Evolutionary conservation across 257 asterid genomes (phyloP).

Genomic region (Catharanthus roseus): DNA sequence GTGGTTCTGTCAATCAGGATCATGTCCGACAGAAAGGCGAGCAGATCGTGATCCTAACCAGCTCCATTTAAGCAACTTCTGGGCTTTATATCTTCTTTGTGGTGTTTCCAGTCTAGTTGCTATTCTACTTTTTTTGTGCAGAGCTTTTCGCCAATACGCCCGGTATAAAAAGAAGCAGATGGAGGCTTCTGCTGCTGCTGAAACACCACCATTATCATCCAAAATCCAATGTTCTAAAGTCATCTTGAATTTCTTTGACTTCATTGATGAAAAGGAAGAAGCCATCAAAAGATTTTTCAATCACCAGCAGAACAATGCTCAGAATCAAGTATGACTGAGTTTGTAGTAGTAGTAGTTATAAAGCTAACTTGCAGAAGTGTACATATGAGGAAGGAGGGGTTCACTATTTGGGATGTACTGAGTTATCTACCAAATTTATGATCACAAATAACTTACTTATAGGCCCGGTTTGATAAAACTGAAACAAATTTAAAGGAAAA

Average conservation of each 20-base stretch:
- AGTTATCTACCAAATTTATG: no score
- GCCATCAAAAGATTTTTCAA: constrained; percentile 30
- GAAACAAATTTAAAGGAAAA: no score
- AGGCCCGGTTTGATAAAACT: no score
- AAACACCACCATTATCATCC: constrained; percentile 8
- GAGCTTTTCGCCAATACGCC: constrained; percentile 24
- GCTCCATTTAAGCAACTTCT: constrained; percentile 66
- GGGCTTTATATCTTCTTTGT: constrained; percentile 69
- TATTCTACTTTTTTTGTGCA: constrained; percentile 15
- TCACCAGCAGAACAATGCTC: constrained; percentile 24
- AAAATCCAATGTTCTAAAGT: constrained; percentile 15
- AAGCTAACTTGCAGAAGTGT: no score
- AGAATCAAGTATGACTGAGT: constrained; percentile 4
- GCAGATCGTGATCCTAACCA: constrained; percentile 48
- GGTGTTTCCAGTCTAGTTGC: constrained; percentile 31
- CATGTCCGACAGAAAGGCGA: constrained; percentile 45
- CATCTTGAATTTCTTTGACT: constrained; percentile 27
- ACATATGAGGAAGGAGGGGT: no score
- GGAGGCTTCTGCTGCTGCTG: constrained; percentile 21
- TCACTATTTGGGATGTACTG: no score
- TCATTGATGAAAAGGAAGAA: constrained; percentile 42
- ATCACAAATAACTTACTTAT: no score
- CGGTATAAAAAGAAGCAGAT: constrained; percentile 25
- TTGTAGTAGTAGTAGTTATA: background rate
- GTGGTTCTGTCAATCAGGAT: constrained; percentile 53